Evolutionary conservation across 352 stramenopile species (phyloP), one percentile per base, ranked within the genome.

Genomic region (Phytophthora hibernalis): DNA sequence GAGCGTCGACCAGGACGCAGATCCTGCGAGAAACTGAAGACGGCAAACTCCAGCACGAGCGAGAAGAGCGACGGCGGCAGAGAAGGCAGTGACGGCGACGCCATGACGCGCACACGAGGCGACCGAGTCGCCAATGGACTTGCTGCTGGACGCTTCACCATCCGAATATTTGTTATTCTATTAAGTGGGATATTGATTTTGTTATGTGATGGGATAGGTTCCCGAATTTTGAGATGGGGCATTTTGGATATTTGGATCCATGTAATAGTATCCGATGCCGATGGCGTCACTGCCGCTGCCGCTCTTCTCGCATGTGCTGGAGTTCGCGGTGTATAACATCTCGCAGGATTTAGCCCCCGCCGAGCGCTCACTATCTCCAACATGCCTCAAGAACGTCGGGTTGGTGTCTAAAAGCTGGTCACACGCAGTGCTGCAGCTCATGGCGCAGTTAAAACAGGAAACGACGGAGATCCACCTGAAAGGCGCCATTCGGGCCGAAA

Each of bases 1-100:
- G 28, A 20, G 13, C 61, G 47, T 13, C 49, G 55, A 5, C 0
- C 9, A 15, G 67, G 68, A 20, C 47, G n/a, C 28, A 72, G 18
- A 2, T 72, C 48, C 24, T 73, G 57, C 5, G 49, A 60, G 48
- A 59, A 70, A 16, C 55, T 62, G 35, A 55, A 65, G 16, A 71
- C 30, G 1, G 61, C 51, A 44, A 78, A 81, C 48, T 74, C 71
- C 20, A 85, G 43, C 15, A 81, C 56, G 2, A 69, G 64, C 12
- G 61, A 61, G 47, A 83, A 74, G 22, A 83, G 48, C 40, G 74
- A 63, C 30, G 72, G 48, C 24, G 76, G 76, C 18, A 84, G 61
- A 21, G 54, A 59, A 2, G 66, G 22, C 4, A 63, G 50, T 12
- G 66, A 63, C 26, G 35, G 30, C 11, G 16, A 6, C 18, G 49